Conservation (phyloP, 352 stramenopile species). For the Phytophthora multivora region DNA sequence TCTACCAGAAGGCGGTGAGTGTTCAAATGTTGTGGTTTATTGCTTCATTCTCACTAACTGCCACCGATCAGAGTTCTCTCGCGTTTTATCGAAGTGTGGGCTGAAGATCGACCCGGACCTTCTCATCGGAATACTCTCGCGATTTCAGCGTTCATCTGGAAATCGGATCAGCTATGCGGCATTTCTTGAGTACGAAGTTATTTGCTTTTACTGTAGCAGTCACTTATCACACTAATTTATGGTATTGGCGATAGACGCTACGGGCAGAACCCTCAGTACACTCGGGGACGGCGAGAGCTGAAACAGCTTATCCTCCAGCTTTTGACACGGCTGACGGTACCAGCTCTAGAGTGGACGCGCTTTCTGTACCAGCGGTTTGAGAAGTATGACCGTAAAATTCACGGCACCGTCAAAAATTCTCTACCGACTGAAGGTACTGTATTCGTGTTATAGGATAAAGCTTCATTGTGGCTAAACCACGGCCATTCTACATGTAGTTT, state of each 20-base stretch:
- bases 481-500: constrained; percentile 29
- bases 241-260: constrained; percentile 39
- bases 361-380: constrained; percentile 43
- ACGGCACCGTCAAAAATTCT: constrained; percentile 28
- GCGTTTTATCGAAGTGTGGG: constrained; percentile 37
- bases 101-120: constrained; percentile 33
- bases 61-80: constrained; percentile 39
- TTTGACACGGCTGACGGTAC: constrained; percentile 15
- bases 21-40: background rate
- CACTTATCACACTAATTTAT: background rate
- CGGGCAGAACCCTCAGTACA: constrained; percentile 45
- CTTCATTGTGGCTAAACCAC: background rate
- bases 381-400: constrained; percentile 44
- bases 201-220: background rate
- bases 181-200: constrained; percentile 54
- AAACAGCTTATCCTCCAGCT: constrained; percentile 38
- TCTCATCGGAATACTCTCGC: constrained; percentile 51
- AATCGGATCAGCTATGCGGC: constrained; percentile 43
- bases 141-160: constrained; percentile 44
- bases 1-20: constrained; percentile 48
- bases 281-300: constrained; percentile 45
- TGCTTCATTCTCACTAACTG: too few relatives aligned
- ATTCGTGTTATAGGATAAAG: background rate
- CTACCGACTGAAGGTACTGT: constrained; percentile 40
- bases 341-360: constrained; percentile 27